These are phyloP conservation scores for Talaromyces proteolyticus DNA, from an alignment of 495 filamentous ascomycete genomes.

Conservation along the genomic window DNA sequence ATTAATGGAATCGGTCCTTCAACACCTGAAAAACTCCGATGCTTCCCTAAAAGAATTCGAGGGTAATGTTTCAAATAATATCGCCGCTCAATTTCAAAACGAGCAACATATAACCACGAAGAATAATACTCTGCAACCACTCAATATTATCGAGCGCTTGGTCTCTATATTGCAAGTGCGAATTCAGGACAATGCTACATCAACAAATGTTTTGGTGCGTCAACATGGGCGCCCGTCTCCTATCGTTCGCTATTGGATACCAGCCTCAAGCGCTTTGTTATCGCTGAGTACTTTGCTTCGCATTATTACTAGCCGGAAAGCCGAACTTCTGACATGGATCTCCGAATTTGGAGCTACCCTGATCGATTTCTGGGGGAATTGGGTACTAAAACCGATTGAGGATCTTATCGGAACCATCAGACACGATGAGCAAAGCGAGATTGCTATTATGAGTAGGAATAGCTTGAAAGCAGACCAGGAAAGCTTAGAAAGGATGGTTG, in stretches of 20 bases:
- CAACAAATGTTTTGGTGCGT: slow-evolving; percentile 40
- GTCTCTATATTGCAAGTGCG: slow-evolving; percentile 54
- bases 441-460: slow-evolving; percentile 90
- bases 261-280: slow-evolving; percentile 51
- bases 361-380: slow-evolving; percentile 90
- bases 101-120: slow-evolving; percentile 17
- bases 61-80: slow-evolving; percentile 57
- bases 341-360: slow-evolving; percentile 66
- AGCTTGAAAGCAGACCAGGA: slow-evolving; percentile 84
- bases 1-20: slow-evolving; percentile 75
- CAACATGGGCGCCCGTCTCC: slow-evolving; percentile 68
- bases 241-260: slow-evolving; percentile 86
- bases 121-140: slow-evolving; percentile 27
- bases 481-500: slow-evolving; percentile 93
- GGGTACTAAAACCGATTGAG: slow-evolving; percentile 79
- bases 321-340: slow-evolving; percentile 72
- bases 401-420: slow-evolving; percentile 88
- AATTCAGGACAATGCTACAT: slow-evolving; percentile 51
- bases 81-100: slow-evolving; percentile 31
- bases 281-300: slow-evolving; percentile 77
- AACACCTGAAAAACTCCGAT: slow-evolving; percentile 47
- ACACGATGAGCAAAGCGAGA: slow-evolving; percentile 83
- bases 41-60: slow-evolving; percentile 64
- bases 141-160: slow-evolving; percentile 59
- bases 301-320: slow-evolving; percentile 63